These are phyloP conservation scores for Biancaea sappan DNA, from an alignment of 306 rosid species.

Conservation along the genomic window DNA sequence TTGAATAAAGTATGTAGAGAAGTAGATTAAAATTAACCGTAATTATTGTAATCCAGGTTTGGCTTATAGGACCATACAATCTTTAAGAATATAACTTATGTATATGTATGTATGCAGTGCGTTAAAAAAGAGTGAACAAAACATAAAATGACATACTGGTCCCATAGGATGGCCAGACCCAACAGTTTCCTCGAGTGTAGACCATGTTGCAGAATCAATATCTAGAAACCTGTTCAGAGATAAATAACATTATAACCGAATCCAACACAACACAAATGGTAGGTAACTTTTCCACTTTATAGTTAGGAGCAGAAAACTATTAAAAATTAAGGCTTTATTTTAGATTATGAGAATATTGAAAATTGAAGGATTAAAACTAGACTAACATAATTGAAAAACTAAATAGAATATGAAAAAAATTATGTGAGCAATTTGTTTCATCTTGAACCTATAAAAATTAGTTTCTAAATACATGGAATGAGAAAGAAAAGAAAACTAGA, in stretches of 20 bases:
- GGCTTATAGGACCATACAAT: background rate
- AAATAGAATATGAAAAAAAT: background rate
- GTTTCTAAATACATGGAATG: background rate
- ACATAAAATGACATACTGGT: slow-evolving; percentile 57
- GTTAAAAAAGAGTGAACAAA: background rate
- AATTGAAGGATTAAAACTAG: background rate
- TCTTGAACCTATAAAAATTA: background rate
- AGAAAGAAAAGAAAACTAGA: background rate
- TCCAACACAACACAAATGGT: background rate
- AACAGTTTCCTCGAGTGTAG: slow-evolving; percentile 87
- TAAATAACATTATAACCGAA: background rate
- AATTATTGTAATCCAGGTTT: background rate
- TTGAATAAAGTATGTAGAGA: background rate
- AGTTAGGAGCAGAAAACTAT: background rate
- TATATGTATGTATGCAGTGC: background rate
- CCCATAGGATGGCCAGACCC: slow-evolving; percentile 79
- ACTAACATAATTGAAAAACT: background rate
- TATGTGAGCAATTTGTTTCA: background rate
- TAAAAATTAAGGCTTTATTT: background rate
- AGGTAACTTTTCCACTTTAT: background rate
- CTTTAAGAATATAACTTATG: background rate
- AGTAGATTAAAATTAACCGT: background rate
- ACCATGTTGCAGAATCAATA: slow-evolving; percentile 77
- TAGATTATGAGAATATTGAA: background rate
- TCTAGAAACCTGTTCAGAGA: slow-evolving; percentile 57